These are phyloP conservation scores for Macrophomina tecta DNA, from an alignment of 2,329 filamentous ascomycete genomes.

Conservation along the genomic window DNA sequence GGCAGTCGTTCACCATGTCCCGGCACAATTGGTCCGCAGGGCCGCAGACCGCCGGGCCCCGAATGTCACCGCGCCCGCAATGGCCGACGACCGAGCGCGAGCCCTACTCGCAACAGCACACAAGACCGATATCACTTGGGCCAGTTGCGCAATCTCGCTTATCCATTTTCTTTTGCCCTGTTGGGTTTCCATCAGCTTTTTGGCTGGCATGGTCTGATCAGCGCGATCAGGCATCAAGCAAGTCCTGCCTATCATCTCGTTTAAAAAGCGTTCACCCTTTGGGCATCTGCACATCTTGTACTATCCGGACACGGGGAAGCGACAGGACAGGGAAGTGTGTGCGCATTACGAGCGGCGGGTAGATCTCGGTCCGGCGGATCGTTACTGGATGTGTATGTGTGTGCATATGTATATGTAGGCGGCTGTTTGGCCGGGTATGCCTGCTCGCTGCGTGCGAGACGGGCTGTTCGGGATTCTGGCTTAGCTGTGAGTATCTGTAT, in stretches of 20 bases:
- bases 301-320: background rate
- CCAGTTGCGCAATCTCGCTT: background rate
- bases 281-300: background rate
- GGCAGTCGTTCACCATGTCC: background rate
- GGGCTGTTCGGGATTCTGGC: too few species aligned
- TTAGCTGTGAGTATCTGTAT: background rate
- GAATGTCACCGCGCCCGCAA: background rate
- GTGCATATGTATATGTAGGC: background rate
- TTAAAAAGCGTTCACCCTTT: background rate
- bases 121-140: background rate
- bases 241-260: too few species aligned
- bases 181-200: too few species aligned
- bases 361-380: background rate
- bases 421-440: too few species aligned
- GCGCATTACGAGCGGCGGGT: background rate
- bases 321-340: background rate
- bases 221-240: too few species aligned
- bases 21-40: background rate
- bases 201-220: too few species aligned
- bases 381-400: too few species aligned
- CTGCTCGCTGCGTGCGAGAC: too few species aligned
- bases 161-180: background rate
- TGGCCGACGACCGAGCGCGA: background rate
- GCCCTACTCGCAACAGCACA: background rate
- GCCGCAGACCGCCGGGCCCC: background rate